phyloP scores from a whole-genome alignment of 2,329 filamentous ascomycete species.

The Saccharata proteae region DNA sequence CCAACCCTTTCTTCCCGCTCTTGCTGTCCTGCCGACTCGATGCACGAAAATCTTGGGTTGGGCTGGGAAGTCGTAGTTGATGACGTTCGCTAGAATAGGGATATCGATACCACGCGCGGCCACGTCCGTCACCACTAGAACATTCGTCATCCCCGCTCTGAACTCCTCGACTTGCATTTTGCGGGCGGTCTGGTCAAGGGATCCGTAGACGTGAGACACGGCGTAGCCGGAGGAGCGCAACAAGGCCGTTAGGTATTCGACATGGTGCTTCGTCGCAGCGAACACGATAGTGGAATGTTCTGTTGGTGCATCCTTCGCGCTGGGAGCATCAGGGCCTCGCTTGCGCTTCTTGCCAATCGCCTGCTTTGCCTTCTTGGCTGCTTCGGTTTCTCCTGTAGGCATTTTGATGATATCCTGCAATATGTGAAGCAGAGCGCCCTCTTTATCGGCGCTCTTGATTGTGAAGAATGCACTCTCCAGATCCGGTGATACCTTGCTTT shows the following conservation, averaged over 20 bases:
- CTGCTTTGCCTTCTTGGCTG: conserved; percentile 32
- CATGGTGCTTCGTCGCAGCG: conserved; percentile 89
- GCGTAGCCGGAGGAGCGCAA: conserved; percentile 73
- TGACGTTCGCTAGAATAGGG: conserved; percentile 86
- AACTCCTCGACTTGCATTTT: conserved; percentile 89
- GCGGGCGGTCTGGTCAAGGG: conserved; percentile 84
- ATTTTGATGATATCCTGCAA: conserved; percentile 88
- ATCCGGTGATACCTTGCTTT: conserved; percentile 92
- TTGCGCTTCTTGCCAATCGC: conserved; percentile 58
- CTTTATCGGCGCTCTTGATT: conserved; percentile 85
- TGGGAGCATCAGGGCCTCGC: conserved; percentile 39
- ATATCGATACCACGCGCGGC: conserved; percentile 97
- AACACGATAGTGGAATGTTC: conserved; percentile 92
- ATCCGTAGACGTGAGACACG: conserved; percentile 88
- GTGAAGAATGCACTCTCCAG: conserved; percentile 93
- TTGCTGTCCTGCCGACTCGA: conserved; percentile 86
- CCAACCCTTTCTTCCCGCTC: conserved; percentile 88
- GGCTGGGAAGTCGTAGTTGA: conserved; percentile 96
- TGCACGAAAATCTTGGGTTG: conserved; percentile 97
- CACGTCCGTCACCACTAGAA: conserved; percentile 92
- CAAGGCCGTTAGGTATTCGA: conserved; percentile 81
- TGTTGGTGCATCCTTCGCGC: conserved; percentile 59
- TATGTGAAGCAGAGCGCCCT: conserved; percentile 80
- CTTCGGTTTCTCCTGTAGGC: conserved; percentile 54
- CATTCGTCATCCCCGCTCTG: conserved; percentile 69